Evolutionary conservation across 176 grass and related monocot genomes (phyloP), one percentile per base, ranked within the genome.

Genomic region (Saccharum officinarum): DNA sequence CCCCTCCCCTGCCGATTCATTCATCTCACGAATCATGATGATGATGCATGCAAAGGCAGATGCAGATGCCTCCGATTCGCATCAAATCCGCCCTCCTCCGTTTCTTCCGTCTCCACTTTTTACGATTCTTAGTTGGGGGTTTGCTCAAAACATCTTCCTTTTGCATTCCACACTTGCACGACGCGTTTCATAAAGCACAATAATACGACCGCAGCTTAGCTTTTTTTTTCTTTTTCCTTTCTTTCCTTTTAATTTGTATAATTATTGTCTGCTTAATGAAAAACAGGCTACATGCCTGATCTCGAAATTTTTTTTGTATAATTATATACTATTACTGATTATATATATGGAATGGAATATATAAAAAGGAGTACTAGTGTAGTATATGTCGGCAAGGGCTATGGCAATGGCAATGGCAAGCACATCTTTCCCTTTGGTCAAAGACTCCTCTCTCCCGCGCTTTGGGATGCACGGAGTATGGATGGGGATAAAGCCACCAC

Each of bases 381-480:
- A 16, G 14, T 49, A 37, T 81, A 37, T 81, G 52, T 79, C 75
- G 57, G 57, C 22, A 52, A 52, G 49, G 49, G 49, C 49, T 25
- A 20, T 3, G 52, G 2, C 18, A 22, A 22, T 22, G 18, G 18
- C 52, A 2, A 61, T 4, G 73, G 64, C 83, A 16, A 77, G 12
- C 30, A 82, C 52, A 39, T 17, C 38, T 16, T 46, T 8, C 10
- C 9, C 66, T 57, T 82, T 30, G 28, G 40, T 72, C 67, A 66
- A 41, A 41, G 54, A 57, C 54, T 46, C n/a, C n/a, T n/a, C n/a
- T n/a, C n/a, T n/a, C 31, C 15, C 7, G 42, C 20, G 36, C 47
- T 69, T 69, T 22, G 14, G 63, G 71, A 68, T 67, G 71, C n/a
- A 30, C 15, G 11, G 59, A 76, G 76, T 26, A 47, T 75, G 59